Conservation (phyloP, 148 eudicot species). For the Suaeda aralocaspica region DNA sequence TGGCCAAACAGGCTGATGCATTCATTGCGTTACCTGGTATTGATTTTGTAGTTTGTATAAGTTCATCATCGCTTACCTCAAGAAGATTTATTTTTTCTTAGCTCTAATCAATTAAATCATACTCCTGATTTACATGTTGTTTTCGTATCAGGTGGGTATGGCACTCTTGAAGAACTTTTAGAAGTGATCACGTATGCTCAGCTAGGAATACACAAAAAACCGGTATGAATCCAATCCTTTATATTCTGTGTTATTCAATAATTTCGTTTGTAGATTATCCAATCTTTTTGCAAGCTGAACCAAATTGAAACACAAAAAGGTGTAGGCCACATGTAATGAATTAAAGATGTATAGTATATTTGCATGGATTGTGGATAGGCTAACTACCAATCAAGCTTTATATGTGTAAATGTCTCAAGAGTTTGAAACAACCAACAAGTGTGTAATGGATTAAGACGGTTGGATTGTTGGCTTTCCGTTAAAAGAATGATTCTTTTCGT, state of each 20-base stretch:
- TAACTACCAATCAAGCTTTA: conserved; percentile 17
- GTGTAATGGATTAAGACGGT: conserved; percentile 28
- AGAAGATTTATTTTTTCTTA: not conserved
- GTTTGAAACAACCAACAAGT: conserved; percentile 22
- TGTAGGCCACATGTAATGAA: conserved; percentile 20
- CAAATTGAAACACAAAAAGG: conserved; percentile 14
- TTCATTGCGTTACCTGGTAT: conserved; percentile 92
- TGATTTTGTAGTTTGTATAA: not conserved
- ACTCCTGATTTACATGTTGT: not conserved
- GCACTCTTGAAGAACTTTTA: conserved; percentile 84
- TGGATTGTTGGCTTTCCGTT: conserved; percentile 34
- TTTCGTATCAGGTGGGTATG: conserved; percentile 63
- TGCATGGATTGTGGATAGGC: conserved; percentile 3
- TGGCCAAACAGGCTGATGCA: conserved; percentile 98
- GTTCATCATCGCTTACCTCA: not conserved
- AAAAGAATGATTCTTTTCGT: conserved; percentile 28
- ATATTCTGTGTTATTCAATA: not conserved
- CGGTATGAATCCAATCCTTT: conserved; percentile 44
- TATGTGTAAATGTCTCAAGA: conserved; percentile 18
- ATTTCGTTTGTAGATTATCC: not conserved
- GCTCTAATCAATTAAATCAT: not conserved
- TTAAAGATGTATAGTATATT: not conserved
- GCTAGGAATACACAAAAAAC: conserved; percentile 85
- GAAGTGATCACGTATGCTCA: conserved; percentile 95
- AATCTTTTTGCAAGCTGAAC: conserved; percentile 7